phyloP scores from a whole-genome alignment of 371 early-diverging fungal genomes.

The Mucor racemosus region DNA sequence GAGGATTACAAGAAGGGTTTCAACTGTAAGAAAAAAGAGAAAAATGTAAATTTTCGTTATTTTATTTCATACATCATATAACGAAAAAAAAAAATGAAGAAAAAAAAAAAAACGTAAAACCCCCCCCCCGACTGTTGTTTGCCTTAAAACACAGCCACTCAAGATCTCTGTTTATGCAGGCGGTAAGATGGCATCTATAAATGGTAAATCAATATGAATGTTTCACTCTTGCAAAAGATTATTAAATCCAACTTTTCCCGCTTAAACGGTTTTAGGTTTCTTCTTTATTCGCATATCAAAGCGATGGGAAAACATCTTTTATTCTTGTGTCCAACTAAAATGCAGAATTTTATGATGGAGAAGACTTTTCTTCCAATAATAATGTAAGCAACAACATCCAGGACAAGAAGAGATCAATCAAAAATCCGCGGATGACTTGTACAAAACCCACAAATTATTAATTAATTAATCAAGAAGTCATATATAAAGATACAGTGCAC shows the following conservation, averaged over 20 bases:
- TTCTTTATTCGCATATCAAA: no score
- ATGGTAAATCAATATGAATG: neutral
- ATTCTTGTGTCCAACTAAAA: no score
- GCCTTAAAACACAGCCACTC: constrained; percentile 9
- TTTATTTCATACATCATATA: constrained; percentile 5
- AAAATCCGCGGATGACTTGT: no score
- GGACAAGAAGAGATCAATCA: no score
- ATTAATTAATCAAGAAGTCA: no score
- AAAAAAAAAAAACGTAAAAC: no score
- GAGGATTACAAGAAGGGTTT: neutral
- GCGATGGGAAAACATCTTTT: no score
- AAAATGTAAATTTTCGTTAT: constrained; percentile 1
- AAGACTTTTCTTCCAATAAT: no score
- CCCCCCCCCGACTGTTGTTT: constrained; percentile 6
- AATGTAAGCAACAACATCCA: no score
- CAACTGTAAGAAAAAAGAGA: constrained; percentile 1
- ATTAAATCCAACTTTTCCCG: neutral
- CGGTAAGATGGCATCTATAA: neutral
- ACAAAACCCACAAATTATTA: no score
- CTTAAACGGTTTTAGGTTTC: neutral
- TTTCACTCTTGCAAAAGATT: neutral
- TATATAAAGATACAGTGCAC: no score
- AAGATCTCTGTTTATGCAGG: constrained; percentile 1
- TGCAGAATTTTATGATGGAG: no score
- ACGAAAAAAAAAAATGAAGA: neutral